phyloP scores from a whole-genome alignment of 2,329 filamentous ascomycete genomes.

The Diaporthe aspalathi region DNA sequence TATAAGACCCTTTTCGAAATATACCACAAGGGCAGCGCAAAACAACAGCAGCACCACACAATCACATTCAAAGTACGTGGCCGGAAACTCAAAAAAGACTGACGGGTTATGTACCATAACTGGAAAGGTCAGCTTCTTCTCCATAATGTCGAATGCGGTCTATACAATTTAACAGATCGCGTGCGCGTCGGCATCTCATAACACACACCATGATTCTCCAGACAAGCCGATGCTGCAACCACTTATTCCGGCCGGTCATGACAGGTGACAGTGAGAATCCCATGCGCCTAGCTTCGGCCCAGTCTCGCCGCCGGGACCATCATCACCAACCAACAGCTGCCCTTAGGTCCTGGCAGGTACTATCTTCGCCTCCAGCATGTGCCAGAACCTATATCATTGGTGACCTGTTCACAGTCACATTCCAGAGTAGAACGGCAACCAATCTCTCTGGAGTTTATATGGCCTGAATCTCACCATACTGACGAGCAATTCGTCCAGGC shows the following conservation, averaged over 20 bases:
- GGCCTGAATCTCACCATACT: background rate
- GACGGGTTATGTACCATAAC: too few relatives aligned
- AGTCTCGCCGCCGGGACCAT: background rate
- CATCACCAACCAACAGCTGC: background rate
- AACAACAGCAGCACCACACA: background rate
- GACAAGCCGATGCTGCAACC: background rate
- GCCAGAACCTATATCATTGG: background rate
- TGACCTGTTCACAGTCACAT: background rate
- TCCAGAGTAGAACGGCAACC: too few relatives aligned
- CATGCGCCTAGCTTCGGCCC: background rate
- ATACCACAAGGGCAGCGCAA: too few relatives aligned
- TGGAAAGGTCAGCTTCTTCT: too few relatives aligned
- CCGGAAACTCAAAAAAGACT: background rate
- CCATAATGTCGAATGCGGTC: too few relatives aligned
- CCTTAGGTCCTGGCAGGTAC: too few relatives aligned
- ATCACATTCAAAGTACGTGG: too few relatives aligned
- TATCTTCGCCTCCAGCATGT: background rate
- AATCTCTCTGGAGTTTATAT: background rate
- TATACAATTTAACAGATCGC: too few relatives aligned
- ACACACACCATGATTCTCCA: too few relatives aligned
- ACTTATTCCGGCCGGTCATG: too few relatives aligned
- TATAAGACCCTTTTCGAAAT: background rate
- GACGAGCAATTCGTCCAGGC: background rate
- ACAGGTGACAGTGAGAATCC: background rate
- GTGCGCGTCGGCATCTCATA: too few relatives aligned